A percentile compares a stretch with the other conserved stretches of the same genome.
phyloP scores from a whole-genome alignment of 169 alveolate genomes.

The Eimeria necatrix region DNA sequence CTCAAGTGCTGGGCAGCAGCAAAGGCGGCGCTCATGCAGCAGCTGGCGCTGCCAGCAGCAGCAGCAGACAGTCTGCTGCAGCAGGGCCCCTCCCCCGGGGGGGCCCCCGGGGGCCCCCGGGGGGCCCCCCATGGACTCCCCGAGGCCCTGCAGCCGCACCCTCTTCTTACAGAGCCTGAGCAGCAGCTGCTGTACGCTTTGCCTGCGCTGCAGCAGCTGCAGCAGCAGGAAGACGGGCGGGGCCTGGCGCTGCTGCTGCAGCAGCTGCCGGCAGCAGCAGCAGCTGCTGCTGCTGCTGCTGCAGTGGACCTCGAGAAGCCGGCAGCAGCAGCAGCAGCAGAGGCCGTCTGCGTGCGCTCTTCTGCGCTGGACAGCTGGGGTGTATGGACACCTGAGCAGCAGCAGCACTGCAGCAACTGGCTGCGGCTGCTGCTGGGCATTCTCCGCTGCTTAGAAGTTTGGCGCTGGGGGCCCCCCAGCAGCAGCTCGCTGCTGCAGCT shows the following conservation, averaged over 20 bases:
- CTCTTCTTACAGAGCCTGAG: constrained; percentile 18
- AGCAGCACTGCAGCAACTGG: constrained; percentile 70
- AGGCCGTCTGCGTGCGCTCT: not conserved
- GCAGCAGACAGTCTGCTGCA: constrained; percentile 31
- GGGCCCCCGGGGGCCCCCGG: not conserved
- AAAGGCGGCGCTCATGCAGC: constrained; percentile 53
- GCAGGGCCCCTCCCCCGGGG: not conserved
- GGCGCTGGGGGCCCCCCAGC: not conserved
- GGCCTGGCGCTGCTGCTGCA: constrained; percentile 16
- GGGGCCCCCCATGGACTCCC: not conserved
- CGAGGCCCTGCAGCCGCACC: not conserved
- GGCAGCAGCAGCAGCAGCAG: not conserved
- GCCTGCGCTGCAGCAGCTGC: constrained; percentile 47
- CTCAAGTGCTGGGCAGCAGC: constrained; percentile 53
- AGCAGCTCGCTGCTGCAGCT: not conserved
- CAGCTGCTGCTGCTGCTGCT: constrained; percentile 54
- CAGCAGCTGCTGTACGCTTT: constrained; percentile 7
- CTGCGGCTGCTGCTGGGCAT: constrained; percentile 51
- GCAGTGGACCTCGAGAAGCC: constrained; percentile 21
- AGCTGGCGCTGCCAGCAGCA: constrained; percentile 41
- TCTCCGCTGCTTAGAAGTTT: not conserved
- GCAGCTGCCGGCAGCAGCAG: constrained; percentile 56
- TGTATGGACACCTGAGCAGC: constrained; percentile 55
- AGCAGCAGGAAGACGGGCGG: constrained; percentile 46
- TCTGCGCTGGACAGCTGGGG: constrained; percentile 32